phyloP scores from a whole-genome alignment of 352 stramenopile species.

The Elongisporangium anandrum region DNA sequence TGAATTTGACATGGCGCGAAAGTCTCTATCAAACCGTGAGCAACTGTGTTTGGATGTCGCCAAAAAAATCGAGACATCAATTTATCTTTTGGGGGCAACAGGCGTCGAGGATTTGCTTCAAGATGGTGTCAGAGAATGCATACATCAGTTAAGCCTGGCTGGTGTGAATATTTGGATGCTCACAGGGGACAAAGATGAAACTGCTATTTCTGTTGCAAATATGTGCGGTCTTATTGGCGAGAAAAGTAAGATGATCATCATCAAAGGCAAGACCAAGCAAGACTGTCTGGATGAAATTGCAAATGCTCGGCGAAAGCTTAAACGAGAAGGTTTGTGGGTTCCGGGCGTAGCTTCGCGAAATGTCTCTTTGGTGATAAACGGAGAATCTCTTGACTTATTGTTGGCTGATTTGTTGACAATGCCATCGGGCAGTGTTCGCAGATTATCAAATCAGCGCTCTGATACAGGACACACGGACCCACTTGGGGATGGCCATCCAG shows the following conservation, averaged over 20 bases:
- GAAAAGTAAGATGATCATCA: constrained; percentile 78
- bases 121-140: constrained; percentile 94
- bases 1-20: constrained; percentile 66
- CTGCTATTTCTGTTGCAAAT: constrained; percentile 98
- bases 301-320: constrained; percentile 65
- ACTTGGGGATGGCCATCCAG: not conserved
- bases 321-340: constrained; percentile 75
- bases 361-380: constrained; percentile 81
- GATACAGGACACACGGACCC: constrained; percentile 7
- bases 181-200: constrained; percentile 99
- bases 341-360: constrained; percentile 65
- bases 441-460: not conserved
- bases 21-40: constrained; percentile 58
- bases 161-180: constrained; percentile 99
- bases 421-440: not conserved
- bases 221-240: constrained; percentile 91
- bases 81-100: constrained; percentile 93
- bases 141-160: constrained; percentile 92
- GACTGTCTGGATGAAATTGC: constrained; percentile 81
- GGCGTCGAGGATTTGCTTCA: constrained; percentile 98
- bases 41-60: constrained; percentile 64
- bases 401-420: constrained; percentile 32
- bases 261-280: constrained; percentile 76
- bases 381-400: constrained; percentile 70
- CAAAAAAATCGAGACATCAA: constrained; percentile 67